These are phyloP conservation scores for Magnolia kwangsiensis DNA, from an alignment of 164 flowering plant species.

Conservation along the genomic window DNA sequence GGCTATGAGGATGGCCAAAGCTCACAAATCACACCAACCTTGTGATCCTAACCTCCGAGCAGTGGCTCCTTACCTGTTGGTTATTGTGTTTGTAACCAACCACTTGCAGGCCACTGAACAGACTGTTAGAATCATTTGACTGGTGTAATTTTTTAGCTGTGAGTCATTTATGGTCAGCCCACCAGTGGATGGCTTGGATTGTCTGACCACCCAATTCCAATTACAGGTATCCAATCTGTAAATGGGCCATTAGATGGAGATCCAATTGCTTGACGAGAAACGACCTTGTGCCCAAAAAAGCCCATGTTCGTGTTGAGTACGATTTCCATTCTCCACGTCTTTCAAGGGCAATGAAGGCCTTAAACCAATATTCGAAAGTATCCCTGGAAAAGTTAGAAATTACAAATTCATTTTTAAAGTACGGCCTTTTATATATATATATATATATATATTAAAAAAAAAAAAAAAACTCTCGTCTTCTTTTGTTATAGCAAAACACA, in stretches of 20 bases:
- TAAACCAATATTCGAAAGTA: background rate
- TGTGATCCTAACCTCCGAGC: background rate
- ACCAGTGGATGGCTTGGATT: background rate
- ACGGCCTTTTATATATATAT: too few relatives aligned
- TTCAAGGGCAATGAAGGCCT: background rate
- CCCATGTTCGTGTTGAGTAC: background rate
- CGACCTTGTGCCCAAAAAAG: background rate
- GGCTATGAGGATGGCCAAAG: background rate
- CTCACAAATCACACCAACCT: background rate
- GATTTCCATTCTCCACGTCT: background rate
- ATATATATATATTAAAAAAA: too few relatives aligned
- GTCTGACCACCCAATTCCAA: background rate
- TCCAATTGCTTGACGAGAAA: background rate
- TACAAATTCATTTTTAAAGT: background rate
- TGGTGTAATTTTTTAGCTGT: background rate
- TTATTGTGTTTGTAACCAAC: background rate
- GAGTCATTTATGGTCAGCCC: background rate
- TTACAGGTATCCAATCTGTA: background rate
- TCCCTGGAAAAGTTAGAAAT: background rate
- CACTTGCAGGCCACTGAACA: background rate
- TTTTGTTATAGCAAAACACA: too few relatives aligned
- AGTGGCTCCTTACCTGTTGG: background rate
- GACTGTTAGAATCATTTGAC: background rate
- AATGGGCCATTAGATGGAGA: background rate
- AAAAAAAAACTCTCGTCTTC: too few relatives aligned